Evolutionary conservation across 73 alveolate genomes (phyloP), one percentile per base, ranked within the genome.

Genomic region (Symbiodinium pilosum): DNA sequence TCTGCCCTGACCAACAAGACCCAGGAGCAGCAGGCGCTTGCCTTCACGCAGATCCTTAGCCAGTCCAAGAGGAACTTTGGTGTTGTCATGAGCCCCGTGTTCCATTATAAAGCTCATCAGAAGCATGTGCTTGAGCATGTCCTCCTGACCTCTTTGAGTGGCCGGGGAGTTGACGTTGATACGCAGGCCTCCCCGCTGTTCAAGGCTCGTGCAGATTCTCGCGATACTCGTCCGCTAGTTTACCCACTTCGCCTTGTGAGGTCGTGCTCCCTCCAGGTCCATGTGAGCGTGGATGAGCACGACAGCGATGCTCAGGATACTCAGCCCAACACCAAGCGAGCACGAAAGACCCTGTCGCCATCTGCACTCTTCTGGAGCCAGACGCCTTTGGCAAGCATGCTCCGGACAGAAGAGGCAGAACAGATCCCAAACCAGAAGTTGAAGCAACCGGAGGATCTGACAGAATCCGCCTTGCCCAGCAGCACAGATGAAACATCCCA

Each of bases 51-150:
- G 73, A 2, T 20, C 6, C 73, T 84, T 14, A 2, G 73, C 2
- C 71, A 43, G 41, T 36, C 30, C 40, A 54, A 69, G 30, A 30
- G 43, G 44, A 84, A 84, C 92, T 4, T 84, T 18, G 92, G 92
- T 3, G 30, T 84, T 18, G 73, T 84, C 28, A 32, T 84, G 30
- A 42, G 68, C 30, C 92, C 92, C 1, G 92, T 84, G 30, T 84
- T 84, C 43, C 92, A 84, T 43, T 84, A 84, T 73, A 84, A 84
- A 73, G 30, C 6, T 16, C 92, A 84, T 28, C 92, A 84, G 92
- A 16, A 28, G 38, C 92, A 43, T 30, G 43, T 47, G 34, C 43
- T 84, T 42, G 92, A 84, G 28, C 92, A 84, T 59, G 43, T 41
- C 73, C 44, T 84, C 42, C 92, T 84, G 75, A 41, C 20, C 73